Base-by-base conservation (phyloP, 2,329 filamentous ascomycete genomes). In the Cryphonectria carpinicola region DNA sequence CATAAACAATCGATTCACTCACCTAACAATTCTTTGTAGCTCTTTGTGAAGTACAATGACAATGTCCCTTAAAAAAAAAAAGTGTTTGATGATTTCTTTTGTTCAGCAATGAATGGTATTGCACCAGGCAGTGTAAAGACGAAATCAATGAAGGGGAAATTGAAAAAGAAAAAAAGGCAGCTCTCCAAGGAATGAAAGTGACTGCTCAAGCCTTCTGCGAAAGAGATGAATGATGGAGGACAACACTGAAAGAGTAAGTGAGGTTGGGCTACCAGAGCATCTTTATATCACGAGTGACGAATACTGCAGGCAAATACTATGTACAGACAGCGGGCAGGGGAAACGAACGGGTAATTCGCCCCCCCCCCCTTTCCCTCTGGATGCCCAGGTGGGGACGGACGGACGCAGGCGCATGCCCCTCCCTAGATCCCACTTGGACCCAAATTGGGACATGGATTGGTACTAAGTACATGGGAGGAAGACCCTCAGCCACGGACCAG, bases 111-210 rank as follows among this genome's bases (percentile, higher is more conserved):
- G 78, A 80, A 77, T 74, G 77, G 80, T 78, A 76, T 83, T 83
- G 82, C 82, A 76, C 82, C 82, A 81, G 82, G 82, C 82, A 78
- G 76, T 60, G 72, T 77, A 72, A 73, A 73, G 77, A 78, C 70
- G 73, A 71, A 74, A 72, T 70, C 74, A 71, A 22, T 19, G 43
- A 46, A 19, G 41, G 43, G 14, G 17, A 49, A 49, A 49, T 1
- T 3, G 32, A 14, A 14, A 3, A 41, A 75, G 28, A 28, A 37
- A 67, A 67, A 77, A 77, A 78, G 78, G 64, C 78, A 78, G 77
- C 79, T 79, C 81, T 80, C 77, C 73, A 81, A 79, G 75, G 77
- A 80, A 77, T 78, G 79, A 80, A 79, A 74, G 77, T 77, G 76
- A 74, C 77, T 79, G 71, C 75, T 78, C 74, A 76, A 76, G 74